phyloP scores from a whole-genome alignment of 495 filamentous ascomycete genomes.

The Aspergillus ellipticus region DNA sequence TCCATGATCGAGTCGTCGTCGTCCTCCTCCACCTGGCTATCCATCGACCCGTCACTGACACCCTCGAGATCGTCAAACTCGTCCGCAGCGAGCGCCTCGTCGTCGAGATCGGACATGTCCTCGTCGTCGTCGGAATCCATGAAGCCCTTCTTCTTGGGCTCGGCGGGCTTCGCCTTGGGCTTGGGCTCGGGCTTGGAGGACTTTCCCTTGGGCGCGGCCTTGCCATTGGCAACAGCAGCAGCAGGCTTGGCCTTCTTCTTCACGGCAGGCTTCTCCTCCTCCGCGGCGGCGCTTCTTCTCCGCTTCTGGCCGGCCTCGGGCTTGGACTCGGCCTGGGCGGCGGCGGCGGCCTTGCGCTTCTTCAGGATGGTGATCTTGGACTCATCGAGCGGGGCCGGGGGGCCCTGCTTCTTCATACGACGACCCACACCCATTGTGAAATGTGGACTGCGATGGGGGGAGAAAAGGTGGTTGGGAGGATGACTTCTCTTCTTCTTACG shows the following conservation, averaged over 20 bases:
- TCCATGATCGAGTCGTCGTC: conserved; percentile 72
- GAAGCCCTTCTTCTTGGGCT: conserved; percentile 33
- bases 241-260: conserved; percentile 47
- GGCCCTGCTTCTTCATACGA: conserved; percentile 93
- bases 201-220: conserved; percentile 27
- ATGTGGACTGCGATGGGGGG: background rate
- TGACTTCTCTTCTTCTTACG: background rate
- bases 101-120: conserved; percentile 27
- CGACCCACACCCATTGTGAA: conserved; percentile 80
- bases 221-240: conserved; percentile 33
- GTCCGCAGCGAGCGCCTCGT: conserved; percentile 38
- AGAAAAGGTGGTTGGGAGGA: conserved; percentile 14
- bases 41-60: conserved; percentile 44
- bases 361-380: conserved; percentile 66
- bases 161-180: conserved; percentile 22
- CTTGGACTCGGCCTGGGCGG: conserved; percentile 39
- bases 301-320: conserved; percentile 62
- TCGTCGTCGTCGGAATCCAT: conserved; percentile 42
- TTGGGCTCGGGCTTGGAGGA: conserved; percentile 20
- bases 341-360: conserved; percentile 65
- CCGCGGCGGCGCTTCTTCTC: conserved; percentile 49
- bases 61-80: conserved; percentile 52
- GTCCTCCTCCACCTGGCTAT: conserved; percentile 46
- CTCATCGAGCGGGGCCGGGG: conserved; percentile 78
- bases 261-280: conserved; percentile 33